These are phyloP conservation scores for Starmerella bacillaris DNA, from an alignment of 805 yeast genomes.

Conservation along the genomic window DNA sequence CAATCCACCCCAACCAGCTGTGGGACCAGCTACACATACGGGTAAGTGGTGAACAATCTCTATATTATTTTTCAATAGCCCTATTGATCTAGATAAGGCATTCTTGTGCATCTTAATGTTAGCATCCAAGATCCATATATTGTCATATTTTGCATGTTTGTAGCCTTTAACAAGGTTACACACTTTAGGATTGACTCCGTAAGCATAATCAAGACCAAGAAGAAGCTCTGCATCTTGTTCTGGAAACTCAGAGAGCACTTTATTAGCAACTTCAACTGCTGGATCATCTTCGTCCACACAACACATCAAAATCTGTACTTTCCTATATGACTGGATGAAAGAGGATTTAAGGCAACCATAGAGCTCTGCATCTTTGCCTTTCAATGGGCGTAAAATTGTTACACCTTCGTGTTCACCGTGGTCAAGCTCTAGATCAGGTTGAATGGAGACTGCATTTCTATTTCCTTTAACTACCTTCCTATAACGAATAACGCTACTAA, in stretches of 20 bases:
- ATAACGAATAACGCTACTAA: background rate
- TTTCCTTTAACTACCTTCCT: background rate
- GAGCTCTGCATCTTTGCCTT: conserved; percentile 65
- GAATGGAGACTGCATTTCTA: background rate
- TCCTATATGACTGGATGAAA: conserved; percentile 44
- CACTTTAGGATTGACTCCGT: conserved; percentile 79
- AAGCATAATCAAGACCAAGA: conserved; percentile 29
- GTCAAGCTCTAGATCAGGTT: background rate
- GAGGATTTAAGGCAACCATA: conserved; percentile 48
- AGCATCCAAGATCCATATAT: conserved; percentile 71
- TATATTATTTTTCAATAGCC: conserved; percentile 28
- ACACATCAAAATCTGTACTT: conserved; percentile 62
- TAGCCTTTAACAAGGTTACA: conserved; percentile 76
- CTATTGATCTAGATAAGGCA: conserved; percentile 46
- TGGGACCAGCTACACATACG: conserved; percentile 13
- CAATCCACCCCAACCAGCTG: conserved; percentile 37
- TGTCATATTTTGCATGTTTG: conserved; percentile 45
- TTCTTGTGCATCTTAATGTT: conserved; percentile 63
- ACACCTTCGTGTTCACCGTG: conserved; percentile 29
- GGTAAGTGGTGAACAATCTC: conserved; percentile 72
- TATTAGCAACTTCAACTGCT: conserved; percentile 38
- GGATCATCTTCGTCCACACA: conserved; percentile 48
- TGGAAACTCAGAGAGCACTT: conserved; percentile 36
- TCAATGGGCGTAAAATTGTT: conserved; percentile 62
- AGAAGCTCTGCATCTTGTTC: conserved; percentile 40